phyloP scores from a whole-genome alignment of 2,329 filamentous ascomycete species.

The Diaporthe velutina region DNA sequence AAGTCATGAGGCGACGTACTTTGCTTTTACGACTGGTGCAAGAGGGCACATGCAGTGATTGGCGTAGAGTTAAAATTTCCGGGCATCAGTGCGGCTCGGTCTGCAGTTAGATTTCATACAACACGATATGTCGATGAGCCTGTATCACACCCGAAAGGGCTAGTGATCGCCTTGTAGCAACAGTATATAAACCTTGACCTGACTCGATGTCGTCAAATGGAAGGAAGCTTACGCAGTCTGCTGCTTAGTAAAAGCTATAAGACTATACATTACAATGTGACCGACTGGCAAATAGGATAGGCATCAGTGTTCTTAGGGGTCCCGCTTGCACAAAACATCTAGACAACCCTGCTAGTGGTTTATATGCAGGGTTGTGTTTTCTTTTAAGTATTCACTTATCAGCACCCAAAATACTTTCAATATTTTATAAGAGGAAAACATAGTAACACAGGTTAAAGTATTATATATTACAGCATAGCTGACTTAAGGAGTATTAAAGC shows the following conservation, averaged over 20 bases:
- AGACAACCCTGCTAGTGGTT: neutral
- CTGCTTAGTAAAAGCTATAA: neutral
- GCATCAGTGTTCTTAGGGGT: neutral
- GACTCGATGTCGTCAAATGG: neutral
- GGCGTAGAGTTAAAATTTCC: neutral
- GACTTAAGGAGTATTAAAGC: no score
- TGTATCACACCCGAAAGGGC: neutral
- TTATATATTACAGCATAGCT: no score
- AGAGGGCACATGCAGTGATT: neutral
- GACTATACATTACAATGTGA: neutral
- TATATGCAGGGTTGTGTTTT: neutral
- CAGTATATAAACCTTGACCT: neutral
- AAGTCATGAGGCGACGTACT: constrained; percentile 20
- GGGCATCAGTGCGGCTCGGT: neutral
- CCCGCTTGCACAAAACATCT: neutral
- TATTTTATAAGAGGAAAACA: no score
- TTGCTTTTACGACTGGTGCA: neutral
- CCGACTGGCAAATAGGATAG: neutral
- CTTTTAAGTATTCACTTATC: neutral
- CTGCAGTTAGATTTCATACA: neutral
- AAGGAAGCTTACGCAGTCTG: neutral
- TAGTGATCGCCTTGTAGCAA: neutral
- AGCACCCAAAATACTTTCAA: no score
- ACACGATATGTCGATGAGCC: neutral
- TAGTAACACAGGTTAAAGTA: no score